Evolutionary conservation across 2,329 filamentous ascomycete species (phyloP).

Genomic region (Colletotrichum karsti): DNA sequence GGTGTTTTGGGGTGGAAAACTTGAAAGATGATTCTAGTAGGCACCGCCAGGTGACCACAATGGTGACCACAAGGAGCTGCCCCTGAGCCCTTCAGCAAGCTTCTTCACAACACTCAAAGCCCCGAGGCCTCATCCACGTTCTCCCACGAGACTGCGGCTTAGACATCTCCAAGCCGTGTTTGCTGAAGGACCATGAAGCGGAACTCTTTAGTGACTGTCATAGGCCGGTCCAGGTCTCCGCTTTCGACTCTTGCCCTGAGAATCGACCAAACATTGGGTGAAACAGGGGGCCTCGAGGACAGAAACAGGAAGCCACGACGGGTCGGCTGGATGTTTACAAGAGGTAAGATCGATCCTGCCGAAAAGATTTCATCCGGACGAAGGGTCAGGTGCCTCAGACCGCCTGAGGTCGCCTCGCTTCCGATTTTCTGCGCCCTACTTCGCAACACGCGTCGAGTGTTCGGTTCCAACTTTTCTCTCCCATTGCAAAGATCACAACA

Average conservation of each 20-base stretch:
- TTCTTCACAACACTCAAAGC: slow-evolving; percentile 21
- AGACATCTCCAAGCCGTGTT: neutral
- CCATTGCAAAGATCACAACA: neutral
- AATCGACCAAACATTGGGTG: neutral
- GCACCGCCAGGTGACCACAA: neutral
- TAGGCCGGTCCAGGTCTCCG: neutral
- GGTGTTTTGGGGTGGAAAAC: neutral
- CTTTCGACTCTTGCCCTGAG: neutral
- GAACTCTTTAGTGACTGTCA: neutral
- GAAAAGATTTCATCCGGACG: neutral
- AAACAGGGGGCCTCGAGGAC: slow-evolving; percentile 12
- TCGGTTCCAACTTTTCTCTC: neutral
- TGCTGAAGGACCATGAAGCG: neutral
- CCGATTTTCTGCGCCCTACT: neutral
- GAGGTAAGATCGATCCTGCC: slow-evolving; percentile 22
- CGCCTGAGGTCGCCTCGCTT: neutral
- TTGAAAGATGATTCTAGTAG: neutral
- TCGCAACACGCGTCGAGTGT: slow-evolving; percentile 1
- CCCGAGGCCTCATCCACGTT: neutral
- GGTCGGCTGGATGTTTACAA: slow-evolving; percentile 2
- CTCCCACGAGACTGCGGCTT: neutral
- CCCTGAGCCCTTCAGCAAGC: neutral
- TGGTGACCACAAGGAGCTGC: neutral
- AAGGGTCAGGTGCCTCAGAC: neutral
- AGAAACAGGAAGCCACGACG: slow-evolving; percentile 25